Evolutionary conservation across 495 filamentous ascomycete genomes (phyloP).

Genomic region (Neurospora sp.): DNA sequence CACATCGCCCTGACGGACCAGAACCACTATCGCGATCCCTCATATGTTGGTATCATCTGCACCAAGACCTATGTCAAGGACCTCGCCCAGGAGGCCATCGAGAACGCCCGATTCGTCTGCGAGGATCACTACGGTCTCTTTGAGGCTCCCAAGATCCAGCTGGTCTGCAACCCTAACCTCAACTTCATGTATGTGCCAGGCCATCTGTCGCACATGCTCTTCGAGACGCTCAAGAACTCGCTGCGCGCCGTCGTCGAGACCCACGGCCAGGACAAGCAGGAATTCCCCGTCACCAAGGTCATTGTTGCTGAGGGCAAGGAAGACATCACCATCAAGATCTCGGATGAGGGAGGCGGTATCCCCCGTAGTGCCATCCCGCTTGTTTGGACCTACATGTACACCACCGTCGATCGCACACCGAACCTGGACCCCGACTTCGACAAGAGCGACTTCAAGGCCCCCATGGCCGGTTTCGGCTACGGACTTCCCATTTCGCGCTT

Average conservation of each 20-base stretch:
- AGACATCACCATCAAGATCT: conserved; percentile 97
- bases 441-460: conserved; percentile 98
- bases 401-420: conserved; percentile 91
- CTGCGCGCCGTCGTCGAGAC: conserved; percentile 93
- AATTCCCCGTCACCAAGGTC: conserved; percentile 92
- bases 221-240: conserved; percentile 97
- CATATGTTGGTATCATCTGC: conserved; percentile 97
- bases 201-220: conserved; percentile 96
- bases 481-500: conserved; percentile 86
- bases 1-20: conserved; percentile 95
- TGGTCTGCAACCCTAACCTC: conserved; percentile 85
- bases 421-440: conserved; percentile 95
- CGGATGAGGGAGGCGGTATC: conserved; percentile 93
- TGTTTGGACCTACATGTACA: conserved; percentile 99
- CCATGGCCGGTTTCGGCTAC: conserved; percentile 98
- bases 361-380: conserved; percentile 83
- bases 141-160: conserved; percentile 91
- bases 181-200: conserved; percentile 99
- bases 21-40: conserved; percentile 72
- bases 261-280: conserved; percentile 87
- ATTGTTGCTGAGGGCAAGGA: conserved; percentile 96
- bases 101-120: conserved; percentile 96
- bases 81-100: conserved; percentile 91
- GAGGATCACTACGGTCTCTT: conserved; percentile 98
- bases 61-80: conserved; percentile 97